Evolutionary conservation across 805 yeast species (phyloP).

Genomic region (Candida hungchunana): DNA sequence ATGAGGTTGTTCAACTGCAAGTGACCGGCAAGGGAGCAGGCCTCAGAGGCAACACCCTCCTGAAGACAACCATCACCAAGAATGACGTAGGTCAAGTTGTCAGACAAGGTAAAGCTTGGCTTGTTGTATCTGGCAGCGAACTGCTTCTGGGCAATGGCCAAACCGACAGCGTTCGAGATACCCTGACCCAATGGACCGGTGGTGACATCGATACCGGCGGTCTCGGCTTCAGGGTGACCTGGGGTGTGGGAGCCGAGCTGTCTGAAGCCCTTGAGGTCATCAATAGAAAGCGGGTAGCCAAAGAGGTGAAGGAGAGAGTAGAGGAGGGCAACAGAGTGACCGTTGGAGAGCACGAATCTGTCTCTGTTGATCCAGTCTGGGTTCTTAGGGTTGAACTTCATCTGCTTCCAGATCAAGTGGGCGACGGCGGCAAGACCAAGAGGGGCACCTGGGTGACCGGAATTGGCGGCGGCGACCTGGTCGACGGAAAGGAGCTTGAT

Average conservation of each 20-base stretch:
- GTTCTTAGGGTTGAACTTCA: conserved; percentile 87
- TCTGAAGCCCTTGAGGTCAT: conserved; percentile 87
- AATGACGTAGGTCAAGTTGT: conserved; percentile 73
- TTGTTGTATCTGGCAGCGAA: conserved; percentile 91
- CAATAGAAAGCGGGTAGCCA: conserved; percentile 77
- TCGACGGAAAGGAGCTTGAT: conserved; percentile 88
- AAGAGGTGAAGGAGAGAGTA: conserved; percentile 81
- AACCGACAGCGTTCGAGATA: conserved; percentile 91
- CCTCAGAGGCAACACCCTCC: conserved; percentile 97
- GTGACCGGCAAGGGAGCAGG: conserved; percentile 94
- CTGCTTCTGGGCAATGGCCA: conserved; percentile 92
- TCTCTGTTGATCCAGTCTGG: conserved; percentile 94
- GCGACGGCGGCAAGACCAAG: conserved; percentile 97
- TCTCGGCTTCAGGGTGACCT: conserved; percentile 94
- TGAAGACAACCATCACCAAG: conserved; percentile 97
- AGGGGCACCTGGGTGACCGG: conserved; percentile 99
- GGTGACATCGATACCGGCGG: conserved; percentile 94
- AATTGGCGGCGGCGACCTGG: conserved; percentile 80
- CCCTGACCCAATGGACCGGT: conserved; percentile 99
- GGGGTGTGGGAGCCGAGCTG: conserved; percentile 89
- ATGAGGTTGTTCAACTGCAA: conserved; percentile 88
- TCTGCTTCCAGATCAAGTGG: conserved; percentile 74
- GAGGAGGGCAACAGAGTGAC: conserved; percentile 91
- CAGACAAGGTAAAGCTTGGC: conserved; percentile 69
- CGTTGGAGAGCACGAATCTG: conserved; percentile 91